A percentile compares a stretch with the other conserved stretches of the same genome.
phyloP scores from a whole-genome alignment of 345 rosid genomes.

The Hibiscus trionum region DNA sequence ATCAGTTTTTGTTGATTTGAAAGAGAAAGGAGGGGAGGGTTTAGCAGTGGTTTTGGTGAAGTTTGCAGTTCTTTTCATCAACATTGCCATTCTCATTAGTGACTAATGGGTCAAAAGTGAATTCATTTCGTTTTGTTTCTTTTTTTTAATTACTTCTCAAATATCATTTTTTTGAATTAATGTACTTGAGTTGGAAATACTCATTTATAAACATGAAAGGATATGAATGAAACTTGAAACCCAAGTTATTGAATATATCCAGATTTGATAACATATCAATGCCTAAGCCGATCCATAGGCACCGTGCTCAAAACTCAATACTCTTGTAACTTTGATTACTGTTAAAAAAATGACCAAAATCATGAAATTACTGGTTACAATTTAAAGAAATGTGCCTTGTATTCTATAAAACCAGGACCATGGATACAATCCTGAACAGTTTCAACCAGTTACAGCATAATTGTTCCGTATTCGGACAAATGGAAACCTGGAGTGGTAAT shows the following conservation, averaged over 20 bases:
- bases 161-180: too few relatives aligned
- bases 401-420: not conserved
- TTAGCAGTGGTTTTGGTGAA: not conserved
- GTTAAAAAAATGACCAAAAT: not conserved
- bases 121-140: not conserved
- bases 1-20: constrained; percentile 19
- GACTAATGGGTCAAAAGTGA: not conserved
- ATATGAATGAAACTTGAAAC: not conserved
- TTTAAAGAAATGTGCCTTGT: not conserved
- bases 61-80: not conserved
- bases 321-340: too few relatives aligned
- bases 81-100: constrained; percentile 6
- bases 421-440: not conserved
- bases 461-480: not conserved
- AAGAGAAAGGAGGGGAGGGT: not conserved
- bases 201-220: not conserved
- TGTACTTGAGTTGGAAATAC: too few relatives aligned
- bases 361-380: not conserved
- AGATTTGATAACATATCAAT: too few relatives aligned
- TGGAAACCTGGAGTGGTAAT: not conserved
- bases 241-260: too few relatives aligned
- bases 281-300: too few relatives aligned
- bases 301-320: too few relatives aligned
- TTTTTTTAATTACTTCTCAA: not conserved
- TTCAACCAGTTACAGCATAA: not conserved